Percentiles rank a stretch among this genome's conserved stretches.
Conservation (phyloP, 257 asterid species). For the Ballota nigra region DNA sequence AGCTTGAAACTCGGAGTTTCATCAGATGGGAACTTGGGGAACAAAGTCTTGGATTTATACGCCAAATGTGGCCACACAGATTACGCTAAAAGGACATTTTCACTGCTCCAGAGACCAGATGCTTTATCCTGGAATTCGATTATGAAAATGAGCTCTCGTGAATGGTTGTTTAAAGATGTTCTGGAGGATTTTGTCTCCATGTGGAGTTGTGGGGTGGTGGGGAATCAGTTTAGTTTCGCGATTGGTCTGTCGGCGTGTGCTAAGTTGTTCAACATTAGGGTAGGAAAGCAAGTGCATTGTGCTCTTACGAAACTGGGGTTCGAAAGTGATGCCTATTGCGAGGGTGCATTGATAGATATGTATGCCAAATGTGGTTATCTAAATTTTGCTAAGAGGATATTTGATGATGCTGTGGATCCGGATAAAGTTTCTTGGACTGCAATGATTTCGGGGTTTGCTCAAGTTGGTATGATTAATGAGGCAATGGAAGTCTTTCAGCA, state of each 20-base stretch:
- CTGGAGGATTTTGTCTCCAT: slow-evolving; percentile 44
- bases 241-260: slow-evolving; percentile 70
- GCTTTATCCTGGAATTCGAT: slow-evolving; percentile 80
- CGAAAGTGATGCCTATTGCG: slow-evolving; percentile 53
- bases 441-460: slow-evolving; percentile 68
- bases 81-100: slow-evolving; percentile 54
- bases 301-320: slow-evolving; percentile 46
- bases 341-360: slow-evolving; percentile 80
- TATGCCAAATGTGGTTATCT: slow-evolving; percentile 73
- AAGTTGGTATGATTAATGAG: slow-evolving; percentile 53
- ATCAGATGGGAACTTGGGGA: slow-evolving; percentile 37
- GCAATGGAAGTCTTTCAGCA: slow-evolving; percentile 60
- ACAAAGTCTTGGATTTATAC: slow-evolving; percentile 79
- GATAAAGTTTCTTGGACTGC: slow-evolving; percentile 85
- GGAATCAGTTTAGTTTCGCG: slow-evolving; percentile 76
- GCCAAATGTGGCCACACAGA: slow-evolving; percentile 69
- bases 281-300: slow-evolving; percentile 72
- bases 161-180: slow-evolving; percentile 43
- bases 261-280: slow-evolving; percentile 43
- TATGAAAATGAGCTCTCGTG: slow-evolving; percentile 64
- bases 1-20: slow-evolving; percentile 32
- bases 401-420: slow-evolving; percentile 49
- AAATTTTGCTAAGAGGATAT: slow-evolving; percentile 57
- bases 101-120: slow-evolving; percentile 48
- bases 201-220: slow-evolving; percentile 53